Evolutionary conservation across 2,329 filamentous ascomycete genomes (phyloP).

Genomic region (Volutella citrinella): DNA sequence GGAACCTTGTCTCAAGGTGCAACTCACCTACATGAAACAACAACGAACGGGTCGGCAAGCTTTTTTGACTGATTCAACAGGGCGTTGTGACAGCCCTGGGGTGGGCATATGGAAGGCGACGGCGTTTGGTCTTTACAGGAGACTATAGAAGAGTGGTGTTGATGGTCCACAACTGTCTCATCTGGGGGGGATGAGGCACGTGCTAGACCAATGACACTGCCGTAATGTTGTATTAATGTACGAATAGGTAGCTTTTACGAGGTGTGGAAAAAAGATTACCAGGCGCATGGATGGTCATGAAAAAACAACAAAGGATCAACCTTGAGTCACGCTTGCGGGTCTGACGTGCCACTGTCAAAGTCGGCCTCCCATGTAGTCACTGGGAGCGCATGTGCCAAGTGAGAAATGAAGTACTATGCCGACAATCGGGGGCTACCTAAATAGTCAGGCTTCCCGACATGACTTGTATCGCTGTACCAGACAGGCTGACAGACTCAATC

Average conservation of each 20-base stretch:
- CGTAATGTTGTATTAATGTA: constrained; percentile 39
- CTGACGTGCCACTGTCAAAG: no score
- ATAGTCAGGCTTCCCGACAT: constrained; percentile 33
- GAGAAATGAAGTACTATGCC: no score
- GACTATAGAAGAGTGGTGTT: constrained; percentile 26
- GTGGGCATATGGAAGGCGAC: constrained; percentile 5
- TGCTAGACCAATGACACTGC: constrained; percentile 15
- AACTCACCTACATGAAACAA: constrained; percentile 13
- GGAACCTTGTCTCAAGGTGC: constrained; percentile 10
- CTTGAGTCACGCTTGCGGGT: no score
- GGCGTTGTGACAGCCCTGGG: no score
- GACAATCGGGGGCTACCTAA: no score
- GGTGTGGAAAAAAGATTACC: constrained; percentile 22
- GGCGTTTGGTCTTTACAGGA: constrained; percentile 23
- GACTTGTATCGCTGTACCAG: constrained; percentile 33
- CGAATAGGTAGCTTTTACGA: constrained; percentile 29
- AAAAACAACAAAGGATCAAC: constrained; percentile 1
- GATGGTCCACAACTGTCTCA: constrained; percentile 11
- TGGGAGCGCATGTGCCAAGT: no score
- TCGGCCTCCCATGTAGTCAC: no score
- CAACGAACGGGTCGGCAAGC: no score
- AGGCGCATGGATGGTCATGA: constrained; percentile 23
- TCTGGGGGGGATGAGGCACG: constrained; percentile 23
- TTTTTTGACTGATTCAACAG: no score
- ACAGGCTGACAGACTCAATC: constrained; percentile 30